A percentile compares a stretch with the other conserved stretches of the same genome.
Evolutionary conservation across 73 alveolate genomes (phyloP).

Genomic region (Stentor coeruleus): DNA sequence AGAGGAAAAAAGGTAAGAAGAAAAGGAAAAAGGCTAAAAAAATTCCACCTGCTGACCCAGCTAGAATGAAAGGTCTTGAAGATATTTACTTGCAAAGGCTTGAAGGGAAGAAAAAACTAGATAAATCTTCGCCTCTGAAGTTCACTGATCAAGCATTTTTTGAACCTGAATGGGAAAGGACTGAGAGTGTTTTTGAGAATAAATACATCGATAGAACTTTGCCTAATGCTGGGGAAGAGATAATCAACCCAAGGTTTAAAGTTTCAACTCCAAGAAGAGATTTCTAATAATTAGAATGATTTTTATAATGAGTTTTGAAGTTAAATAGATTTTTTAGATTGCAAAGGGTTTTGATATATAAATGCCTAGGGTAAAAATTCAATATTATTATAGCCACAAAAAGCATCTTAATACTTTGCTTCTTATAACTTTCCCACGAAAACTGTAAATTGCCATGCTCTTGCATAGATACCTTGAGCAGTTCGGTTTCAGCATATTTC

Average conservation of each 20-base stretch:
- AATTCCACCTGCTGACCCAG: not conserved
- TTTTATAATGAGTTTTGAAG: no score
- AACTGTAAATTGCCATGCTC: no score
- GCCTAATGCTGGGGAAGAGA: constrained; percentile 10
- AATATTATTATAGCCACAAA: no score
- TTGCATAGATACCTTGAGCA: no score
- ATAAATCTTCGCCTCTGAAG: not conserved
- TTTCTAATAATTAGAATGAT: not conserved
- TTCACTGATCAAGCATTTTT: not conserved
- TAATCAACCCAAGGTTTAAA: not conserved
- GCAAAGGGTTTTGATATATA: no score
- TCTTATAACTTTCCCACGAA: no score
- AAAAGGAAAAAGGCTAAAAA: not conserved
- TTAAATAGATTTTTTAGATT: no score
- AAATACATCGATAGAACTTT: not conserved
- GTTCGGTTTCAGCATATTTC: no score
- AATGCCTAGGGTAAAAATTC: no score
- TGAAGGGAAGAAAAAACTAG: not conserved
- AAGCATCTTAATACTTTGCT: no score
- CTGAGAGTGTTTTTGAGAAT: not conserved
- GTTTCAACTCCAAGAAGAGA: constrained; percentile 12
- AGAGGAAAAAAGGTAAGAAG: not conserved
- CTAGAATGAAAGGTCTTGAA: not conserved
- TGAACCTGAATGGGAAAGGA: constrained; percentile 22
- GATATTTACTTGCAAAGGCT: constrained; percentile 17